These are phyloP conservation scores for Botryotinia calthae DNA, from an alignment of 2,329 filamentous ascomycete species.

Conservation along the genomic window DNA sequence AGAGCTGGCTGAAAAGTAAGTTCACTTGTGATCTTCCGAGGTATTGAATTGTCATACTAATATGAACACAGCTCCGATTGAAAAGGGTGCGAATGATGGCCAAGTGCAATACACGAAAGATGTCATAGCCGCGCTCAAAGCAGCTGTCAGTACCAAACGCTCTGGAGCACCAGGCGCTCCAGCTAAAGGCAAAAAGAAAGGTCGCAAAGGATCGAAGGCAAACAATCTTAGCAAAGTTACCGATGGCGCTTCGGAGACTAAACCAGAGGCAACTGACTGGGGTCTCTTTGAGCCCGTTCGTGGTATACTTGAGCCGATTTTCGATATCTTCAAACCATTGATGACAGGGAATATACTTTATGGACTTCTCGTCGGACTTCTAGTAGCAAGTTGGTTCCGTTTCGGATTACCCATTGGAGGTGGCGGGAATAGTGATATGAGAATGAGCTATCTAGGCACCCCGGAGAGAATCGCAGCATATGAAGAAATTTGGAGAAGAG, in stretches of 20 bases:
- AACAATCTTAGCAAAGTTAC: constrained; percentile 44
- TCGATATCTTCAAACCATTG: constrained; percentile 67
- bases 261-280: constrained; percentile 56
- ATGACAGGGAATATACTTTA: constrained; percentile 77
- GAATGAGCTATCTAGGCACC: constrained; percentile 42
- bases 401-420: constrained; percentile 48
- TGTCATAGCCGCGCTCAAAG: constrained; percentile 70
- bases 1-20: constrained; percentile 95
- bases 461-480: constrained; percentile 77
- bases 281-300: constrained; percentile 78
- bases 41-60: not conserved
- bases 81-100: constrained; percentile 90
- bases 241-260: constrained; percentile 38
- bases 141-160: constrained; percentile 65
- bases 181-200: constrained; percentile 55
- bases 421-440: constrained; percentile 41
- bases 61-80: constrained; percentile 70
- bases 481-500: constrained; percentile 70
- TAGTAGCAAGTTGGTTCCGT: constrained; percentile 74
- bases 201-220: constrained; percentile 45
- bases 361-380: constrained; percentile 66
- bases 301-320: constrained; percentile 64
- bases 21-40: not conserved
- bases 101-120: constrained; percentile 81
- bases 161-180: constrained; percentile 48